Conservation (phyloP, 495 filamentous ascomycete genomes). For the Neurospora africana region DNA sequence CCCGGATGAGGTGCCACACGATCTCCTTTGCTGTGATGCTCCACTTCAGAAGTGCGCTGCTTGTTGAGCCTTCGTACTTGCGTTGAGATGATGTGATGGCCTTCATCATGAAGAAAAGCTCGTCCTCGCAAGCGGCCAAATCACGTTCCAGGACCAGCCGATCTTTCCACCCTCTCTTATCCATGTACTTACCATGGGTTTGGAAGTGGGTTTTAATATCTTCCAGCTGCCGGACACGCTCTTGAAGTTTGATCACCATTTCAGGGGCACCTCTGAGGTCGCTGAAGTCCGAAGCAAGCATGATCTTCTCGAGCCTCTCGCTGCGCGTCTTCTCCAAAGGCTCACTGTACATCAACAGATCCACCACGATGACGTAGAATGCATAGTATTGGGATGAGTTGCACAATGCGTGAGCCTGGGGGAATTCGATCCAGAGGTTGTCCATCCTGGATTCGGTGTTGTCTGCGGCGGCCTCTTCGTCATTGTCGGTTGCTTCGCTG, state of each 20-base stretch:
- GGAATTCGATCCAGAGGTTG: slow-evolving; percentile 93
- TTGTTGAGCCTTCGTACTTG: slow-evolving; percentile 64
- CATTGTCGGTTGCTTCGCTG: slow-evolving; percentile 29
- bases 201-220: slow-evolving; percentile 97
- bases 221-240: slow-evolving; percentile 84
- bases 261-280: slow-evolving; percentile 88
- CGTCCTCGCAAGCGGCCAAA: slow-evolving; percentile 81
- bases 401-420: slow-evolving; percentile 80
- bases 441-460: slow-evolving; percentile 74
- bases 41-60: slow-evolving; percentile 74
- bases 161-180: slow-evolving; percentile 86
- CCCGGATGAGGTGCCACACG: slow-evolving; percentile 89
- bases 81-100: slow-evolving; percentile 93
- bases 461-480: slow-evolving; percentile 26
- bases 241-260: slow-evolving; percentile 84
- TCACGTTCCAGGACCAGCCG: slow-evolving; percentile 78
- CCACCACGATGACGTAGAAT: slow-evolving; percentile 92
- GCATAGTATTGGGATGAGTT: slow-evolving; percentile 95
- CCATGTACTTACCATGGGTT: slow-evolving; percentile 77
- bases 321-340: slow-evolving; percentile 90
- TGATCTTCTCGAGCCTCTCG: slow-evolving; percentile 93
- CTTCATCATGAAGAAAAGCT: slow-evolving; percentile 99
- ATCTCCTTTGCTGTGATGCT: slow-evolving; percentile 85
- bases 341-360: slow-evolving; percentile 89
- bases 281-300: slow-evolving; percentile 99